These are phyloP conservation scores for Physcomitrellopsis africana DNA, from an alignment of 225 moss, liverwort and hornwort species.

Conservation along the genomic window DNA sequence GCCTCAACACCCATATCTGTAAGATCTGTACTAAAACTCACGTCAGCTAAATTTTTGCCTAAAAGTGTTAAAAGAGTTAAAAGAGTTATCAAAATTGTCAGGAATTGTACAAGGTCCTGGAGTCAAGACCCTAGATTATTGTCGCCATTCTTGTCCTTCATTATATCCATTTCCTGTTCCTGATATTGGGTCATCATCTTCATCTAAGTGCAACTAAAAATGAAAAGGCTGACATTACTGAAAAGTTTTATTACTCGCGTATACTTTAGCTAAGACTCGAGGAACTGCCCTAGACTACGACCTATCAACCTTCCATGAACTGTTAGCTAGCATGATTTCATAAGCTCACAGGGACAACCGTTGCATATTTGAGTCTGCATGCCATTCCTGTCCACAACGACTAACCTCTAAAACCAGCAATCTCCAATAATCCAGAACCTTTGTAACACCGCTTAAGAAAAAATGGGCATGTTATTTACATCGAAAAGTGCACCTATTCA, in stretches of 20 bases:
- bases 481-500: background rate
- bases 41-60: background rate
- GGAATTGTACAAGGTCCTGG: background rate
- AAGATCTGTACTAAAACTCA: background rate
- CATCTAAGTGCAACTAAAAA: background rate
- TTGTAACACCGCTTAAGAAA: background rate
- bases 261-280: background rate
- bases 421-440: background rate
- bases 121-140: slow-evolving; percentile 4
- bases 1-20: background rate
- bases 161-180: background rate
- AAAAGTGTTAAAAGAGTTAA: slow-evolving; percentile 6
- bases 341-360: background rate
- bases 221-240: background rate
- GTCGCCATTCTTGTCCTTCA: slow-evolving; percentile 11
- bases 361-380: background rate
- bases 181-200: background rate
- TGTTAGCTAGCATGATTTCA: background rate
- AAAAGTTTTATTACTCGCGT: background rate
- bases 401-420: background rate
- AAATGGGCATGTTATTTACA: background rate
- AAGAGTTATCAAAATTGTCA: slow-evolving; percentile 1
- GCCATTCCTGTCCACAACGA: slow-evolving; percentile 1
- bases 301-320: background rate
- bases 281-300: background rate